phyloP scores from a whole-genome alignment of 2,329 filamentous ascomycete species.

The Zasmidium cellare region DNA sequence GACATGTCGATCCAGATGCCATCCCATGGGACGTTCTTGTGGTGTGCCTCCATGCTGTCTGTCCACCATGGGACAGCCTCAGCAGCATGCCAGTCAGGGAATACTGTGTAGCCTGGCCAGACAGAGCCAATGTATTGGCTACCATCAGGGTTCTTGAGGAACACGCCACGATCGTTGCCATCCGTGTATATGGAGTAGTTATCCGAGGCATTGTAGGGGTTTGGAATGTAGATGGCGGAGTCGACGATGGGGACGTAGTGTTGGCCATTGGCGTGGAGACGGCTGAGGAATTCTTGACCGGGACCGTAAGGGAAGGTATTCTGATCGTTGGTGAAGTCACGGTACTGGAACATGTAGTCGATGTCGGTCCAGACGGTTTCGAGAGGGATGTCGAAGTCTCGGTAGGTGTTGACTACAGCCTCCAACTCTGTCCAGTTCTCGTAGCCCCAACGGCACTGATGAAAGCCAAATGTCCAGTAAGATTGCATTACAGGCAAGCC shows the following conservation, averaged over 20 bases:
- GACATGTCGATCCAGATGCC: slow-evolving; percentile 63
- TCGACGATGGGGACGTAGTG: slow-evolving; percentile 64
- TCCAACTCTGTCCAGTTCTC: slow-evolving; percentile 68
- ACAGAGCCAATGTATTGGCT: slow-evolving; percentile 51
- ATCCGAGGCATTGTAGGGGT: slow-evolving; percentile 68
- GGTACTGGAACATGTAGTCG: slow-evolving; percentile 61
- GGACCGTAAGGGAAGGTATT: slow-evolving; percentile 52
- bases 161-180: slow-evolving; percentile 35
- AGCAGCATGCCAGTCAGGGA: slow-evolving; percentile 61
- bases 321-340: slow-evolving; percentile 59
- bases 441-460: slow-evolving; percentile 85
- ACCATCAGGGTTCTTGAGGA: slow-evolving; percentile 38
- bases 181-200: slow-evolving; percentile 49
- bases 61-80: slow-evolving; percentile 62
- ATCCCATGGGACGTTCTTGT: slow-evolving; percentile 55
- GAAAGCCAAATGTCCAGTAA: slow-evolving; percentile 79
- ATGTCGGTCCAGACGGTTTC: slow-evolving; percentile 51
- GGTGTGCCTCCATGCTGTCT: slow-evolving; percentile 53
- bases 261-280: slow-evolving; percentile 55
- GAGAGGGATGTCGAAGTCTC: slow-evolving; percentile 57
- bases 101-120: slow-evolving; percentile 58
- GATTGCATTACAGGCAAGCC: slow-evolving; percentile 76
- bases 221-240: slow-evolving; percentile 68
- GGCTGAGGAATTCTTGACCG: slow-evolving; percentile 53
- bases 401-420: slow-evolving; percentile 56